Evolutionary conservation across 1,284 basidiomycete genomes (phyloP).

Genomic region (Papiliotrema flavescens): DNA sequence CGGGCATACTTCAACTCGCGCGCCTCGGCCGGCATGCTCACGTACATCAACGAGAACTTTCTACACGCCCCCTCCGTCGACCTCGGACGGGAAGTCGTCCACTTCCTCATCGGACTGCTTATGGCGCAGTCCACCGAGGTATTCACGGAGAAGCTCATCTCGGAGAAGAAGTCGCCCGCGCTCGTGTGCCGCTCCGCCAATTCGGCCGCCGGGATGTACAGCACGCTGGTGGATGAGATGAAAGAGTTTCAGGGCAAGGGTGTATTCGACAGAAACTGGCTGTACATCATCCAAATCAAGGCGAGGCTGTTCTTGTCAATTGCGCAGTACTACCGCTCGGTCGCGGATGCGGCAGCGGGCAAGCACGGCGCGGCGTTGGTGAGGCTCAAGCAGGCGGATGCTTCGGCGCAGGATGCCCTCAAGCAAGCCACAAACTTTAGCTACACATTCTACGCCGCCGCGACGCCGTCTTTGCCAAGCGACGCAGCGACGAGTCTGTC

Average conservation of each 20-base stretch:
- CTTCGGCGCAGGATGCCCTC: conserved; percentile 77
- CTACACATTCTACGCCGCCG: conserved; percentile 64
- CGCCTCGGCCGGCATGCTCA: conserved; percentile 94
- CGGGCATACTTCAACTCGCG: conserved; percentile 89
- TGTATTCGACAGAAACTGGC: conserved; percentile 94
- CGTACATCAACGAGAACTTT: conserved; percentile 99
- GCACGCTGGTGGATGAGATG: conserved; percentile 74
- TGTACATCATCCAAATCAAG: conserved; percentile 67
- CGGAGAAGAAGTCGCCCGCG: conserved; percentile 78
- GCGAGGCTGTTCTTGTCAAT: conserved; percentile 83
- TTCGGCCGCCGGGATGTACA: conserved; percentile 79
- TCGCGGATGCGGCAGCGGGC: conserved; percentile 69
- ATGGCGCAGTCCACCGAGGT: conserved; percentile 94
- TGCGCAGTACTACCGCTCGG: conserved; percentile 79
- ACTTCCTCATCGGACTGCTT: conserved; percentile 80
- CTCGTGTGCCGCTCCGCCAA: conserved; percentile 82
- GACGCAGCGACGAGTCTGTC: conserved; percentile 75
- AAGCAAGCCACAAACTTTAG: conserved; percentile 68
- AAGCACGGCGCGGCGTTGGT: conserved; percentile 86
- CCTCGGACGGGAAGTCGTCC: conserved; percentile 88
- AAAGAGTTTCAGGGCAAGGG: conserved; percentile 95
- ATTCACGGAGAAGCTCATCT: conserved; percentile 89
- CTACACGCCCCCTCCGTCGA: conserved; percentile 97
- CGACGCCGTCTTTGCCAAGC: conserved; percentile 78
- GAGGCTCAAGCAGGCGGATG: conserved; percentile 74